Evolutionary conservation across 495 filamentous ascomycete genomes (phyloP), one percentile per base, ranked within the genome.

Genomic region (Oidiodendron maius): DNA sequence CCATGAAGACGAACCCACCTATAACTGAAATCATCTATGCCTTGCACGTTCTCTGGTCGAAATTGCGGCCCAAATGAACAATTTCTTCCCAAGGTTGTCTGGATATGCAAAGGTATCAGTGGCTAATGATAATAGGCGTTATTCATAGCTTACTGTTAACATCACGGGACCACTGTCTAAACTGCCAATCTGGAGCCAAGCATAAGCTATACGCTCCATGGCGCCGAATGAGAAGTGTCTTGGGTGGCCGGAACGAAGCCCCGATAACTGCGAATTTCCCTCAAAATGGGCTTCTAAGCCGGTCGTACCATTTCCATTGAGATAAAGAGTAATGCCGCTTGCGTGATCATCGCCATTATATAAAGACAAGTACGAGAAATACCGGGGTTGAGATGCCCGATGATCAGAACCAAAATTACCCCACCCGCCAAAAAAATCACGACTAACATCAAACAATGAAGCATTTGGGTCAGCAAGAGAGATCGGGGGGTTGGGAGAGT

Each of bases 351-450:
- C 18, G 1, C 30, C 23, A 24, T 17, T 25, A 37, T 26, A 51
- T 20, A 55, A 21, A 41, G 46, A 18, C n/a, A 55, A 37, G 30
- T 55, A 55, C 46, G 41, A 28, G 24, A 55, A 51, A 37, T 46
- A 55, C 1, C 40, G 26, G 43, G n/a, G 46, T 18, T 47, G 6
- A 24, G 13, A 44, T 47, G 3, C 25, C 20, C 17, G n/a, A 18
- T 10, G 8, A 28, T 11, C 24, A 44, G 51, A 44, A 17, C 22
- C 1, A 12, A 40, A 23, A 53, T 42, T 38, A 48, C n/a, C n/a
- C n/a, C n/a, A n/a, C n/a, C n/a, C n/a, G 17, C 22, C 4, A 12
- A 37, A 25, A 48, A 48, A 9, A 44, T 54, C 40, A 44, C 51
- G 39, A 44, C 40, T 4, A 32, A 44, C 48, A 21, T 44, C 38